A percentile compares a stretch with the other conserved stretches of the same genome.
phyloP scores from a whole-genome alignment of 352 stramenopile genomes.

The Phytopythium chamaehyphon region DNA sequence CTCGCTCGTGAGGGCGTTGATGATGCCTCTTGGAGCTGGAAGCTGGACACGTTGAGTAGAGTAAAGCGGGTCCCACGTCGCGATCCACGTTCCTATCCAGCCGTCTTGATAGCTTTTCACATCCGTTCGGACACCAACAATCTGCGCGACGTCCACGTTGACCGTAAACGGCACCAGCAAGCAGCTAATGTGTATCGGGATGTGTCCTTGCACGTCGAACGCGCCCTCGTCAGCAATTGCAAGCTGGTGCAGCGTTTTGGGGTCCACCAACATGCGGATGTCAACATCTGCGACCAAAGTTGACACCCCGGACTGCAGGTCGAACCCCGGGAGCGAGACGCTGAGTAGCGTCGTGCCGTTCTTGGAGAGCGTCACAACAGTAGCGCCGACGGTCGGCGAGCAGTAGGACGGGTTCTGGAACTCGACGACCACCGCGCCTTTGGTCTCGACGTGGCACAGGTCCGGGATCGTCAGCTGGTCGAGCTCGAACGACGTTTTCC shows the following conservation, averaged over 20 bases:
- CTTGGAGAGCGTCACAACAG: constrained; percentile 51
- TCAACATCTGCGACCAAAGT: constrained; percentile 42
- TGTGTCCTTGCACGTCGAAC: constrained; percentile 39
- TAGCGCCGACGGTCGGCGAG: constrained; percentile 47
- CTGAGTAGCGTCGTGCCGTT: constrained; percentile 46
- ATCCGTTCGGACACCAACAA: constrained; percentile 14
- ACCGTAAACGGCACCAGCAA: constrained; percentile 73
- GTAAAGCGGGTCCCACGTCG: background rate
- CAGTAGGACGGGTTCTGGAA: constrained; percentile 82
- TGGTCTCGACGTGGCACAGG: constrained; percentile 50
- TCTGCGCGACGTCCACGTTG: constrained; percentile 44
- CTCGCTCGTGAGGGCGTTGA: constrained; percentile 41
- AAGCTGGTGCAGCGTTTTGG: constrained; percentile 41
- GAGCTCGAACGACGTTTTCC: constrained; percentile 54
- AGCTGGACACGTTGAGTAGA: background rate
- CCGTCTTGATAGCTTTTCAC: background rate
- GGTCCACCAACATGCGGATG: constrained; percentile 43
- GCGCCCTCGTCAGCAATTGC: constrained; percentile 37
- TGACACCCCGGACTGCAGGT: constrained; percentile 42
- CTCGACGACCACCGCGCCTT: constrained; percentile 46
- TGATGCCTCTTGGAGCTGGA: constrained; percentile 8
- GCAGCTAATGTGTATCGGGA: constrained; percentile 61
- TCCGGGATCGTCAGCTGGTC: constrained; percentile 63
- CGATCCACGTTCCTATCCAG: background rate
- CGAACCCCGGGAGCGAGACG: constrained; percentile 45